A percentile compares a stretch with the other conserved stretches of the same genome.
Evolutionary conservation across 2,329 filamentous ascomycete species (phyloP).

Genomic region (Phoma sp.): DNA sequence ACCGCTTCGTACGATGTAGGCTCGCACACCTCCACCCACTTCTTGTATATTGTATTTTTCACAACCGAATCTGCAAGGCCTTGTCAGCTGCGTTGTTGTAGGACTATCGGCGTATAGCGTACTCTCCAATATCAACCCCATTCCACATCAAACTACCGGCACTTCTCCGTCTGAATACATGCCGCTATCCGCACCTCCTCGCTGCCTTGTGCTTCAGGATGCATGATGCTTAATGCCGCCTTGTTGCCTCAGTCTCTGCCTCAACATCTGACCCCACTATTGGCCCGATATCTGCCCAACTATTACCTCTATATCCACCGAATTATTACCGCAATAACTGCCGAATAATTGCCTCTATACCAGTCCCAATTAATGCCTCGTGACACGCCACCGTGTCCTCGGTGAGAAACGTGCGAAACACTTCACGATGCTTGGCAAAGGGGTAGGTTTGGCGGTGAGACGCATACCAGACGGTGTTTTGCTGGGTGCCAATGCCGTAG

Average conservation of each 20-base stretch:
- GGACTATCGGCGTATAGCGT: conserved; percentile 5
- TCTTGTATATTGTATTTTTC: conserved; percentile 4
- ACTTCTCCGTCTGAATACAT: too few relatives aligned
- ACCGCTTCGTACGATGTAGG: not conserved
- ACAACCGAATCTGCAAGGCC: not conserved
- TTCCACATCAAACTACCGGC: too few relatives aligned
- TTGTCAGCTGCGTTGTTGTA: not conserved
- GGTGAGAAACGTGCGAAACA: conserved; percentile 9
- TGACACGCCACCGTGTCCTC: not conserved
- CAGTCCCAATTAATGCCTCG: not conserved
- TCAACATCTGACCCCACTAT: too few relatives aligned
- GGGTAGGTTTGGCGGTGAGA: conserved; percentile 8
- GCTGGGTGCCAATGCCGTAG: too few relatives aligned
- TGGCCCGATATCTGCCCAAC: too few relatives aligned
- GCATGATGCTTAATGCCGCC: not conserved
- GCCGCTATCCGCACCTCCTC: not conserved
- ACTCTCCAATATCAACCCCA: not conserved
- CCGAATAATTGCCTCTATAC: not conserved
- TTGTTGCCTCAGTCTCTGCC: not conserved
- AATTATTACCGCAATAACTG: too few relatives aligned
- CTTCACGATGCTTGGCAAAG: not conserved
- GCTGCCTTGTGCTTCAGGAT: not conserved
- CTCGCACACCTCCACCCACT: not conserved
- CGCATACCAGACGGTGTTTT: too few relatives aligned
- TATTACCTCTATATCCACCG: too few relatives aligned